Conservation (phyloP, 305 asterid genomes). For the Solanum hybrid region DNA sequence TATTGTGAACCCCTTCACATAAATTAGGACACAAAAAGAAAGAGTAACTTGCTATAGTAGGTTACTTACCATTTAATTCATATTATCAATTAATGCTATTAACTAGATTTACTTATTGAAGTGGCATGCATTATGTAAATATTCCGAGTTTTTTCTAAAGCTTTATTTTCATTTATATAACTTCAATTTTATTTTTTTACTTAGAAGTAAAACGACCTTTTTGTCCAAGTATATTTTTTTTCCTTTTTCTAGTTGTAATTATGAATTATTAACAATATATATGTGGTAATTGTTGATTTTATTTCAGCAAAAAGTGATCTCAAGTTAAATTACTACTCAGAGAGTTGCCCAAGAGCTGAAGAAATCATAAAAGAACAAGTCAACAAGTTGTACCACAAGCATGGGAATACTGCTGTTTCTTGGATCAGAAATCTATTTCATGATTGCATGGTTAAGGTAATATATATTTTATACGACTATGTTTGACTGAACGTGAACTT, state of each 20-base stretch:
- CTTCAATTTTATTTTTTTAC: neutral
- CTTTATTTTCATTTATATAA: too few species aligned
- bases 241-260: neutral
- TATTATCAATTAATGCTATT: neutral
- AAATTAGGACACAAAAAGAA: neutral
- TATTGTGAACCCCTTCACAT: neutral
- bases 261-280: neutral
- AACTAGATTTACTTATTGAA: neutral
- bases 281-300: neutral
- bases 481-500: neutral
- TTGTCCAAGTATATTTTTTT: neutral
- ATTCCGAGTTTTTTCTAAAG: neutral
- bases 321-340: slow-evolving; percentile 47
- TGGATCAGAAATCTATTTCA: slow-evolving; percentile 83
- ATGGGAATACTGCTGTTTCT: slow-evolving; percentile 63
- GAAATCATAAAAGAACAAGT: slow-evolving; percentile 58
- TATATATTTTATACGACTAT: neutral
- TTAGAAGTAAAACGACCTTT: too few species aligned
- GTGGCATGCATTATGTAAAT: neutral
- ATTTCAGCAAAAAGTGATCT: slow-evolving; percentile 35
- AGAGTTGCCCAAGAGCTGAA: slow-evolving; percentile 69
- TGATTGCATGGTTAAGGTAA: slow-evolving; percentile 67
- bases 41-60: neutral
- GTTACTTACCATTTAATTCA: neutral
- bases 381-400: slow-evolving; percentile 31